Evolutionary conservation across 257 asterid genomes (phyloP).

Genomic region (Penstemon davidsonii): DNA sequence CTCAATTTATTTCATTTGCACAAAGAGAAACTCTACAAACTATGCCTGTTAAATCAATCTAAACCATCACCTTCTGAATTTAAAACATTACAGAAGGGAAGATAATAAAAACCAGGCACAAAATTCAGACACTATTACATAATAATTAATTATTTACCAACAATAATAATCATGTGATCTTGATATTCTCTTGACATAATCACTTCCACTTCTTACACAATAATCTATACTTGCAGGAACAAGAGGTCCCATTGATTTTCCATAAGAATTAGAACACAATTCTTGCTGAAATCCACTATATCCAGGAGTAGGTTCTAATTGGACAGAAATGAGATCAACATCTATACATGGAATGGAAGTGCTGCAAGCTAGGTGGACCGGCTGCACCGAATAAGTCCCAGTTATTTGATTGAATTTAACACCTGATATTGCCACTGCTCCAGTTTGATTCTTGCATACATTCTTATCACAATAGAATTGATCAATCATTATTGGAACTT

Average conservation of each 20-base stretch:
- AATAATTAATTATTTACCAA: conserved; percentile 3
- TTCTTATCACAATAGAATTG: conserved; percentile 75
- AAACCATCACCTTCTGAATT: conserved; percentile 41
- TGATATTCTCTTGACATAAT: conserved; percentile 48
- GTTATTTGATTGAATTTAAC: conserved; percentile 50
- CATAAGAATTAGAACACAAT: conserved; percentile 68
- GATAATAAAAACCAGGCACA: conserved; percentile 24
- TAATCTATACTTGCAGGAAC: conserved; percentile 60
- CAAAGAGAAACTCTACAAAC: conserved; percentile 17
- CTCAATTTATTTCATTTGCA: conserved; percentile 24
- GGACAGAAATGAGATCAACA: conserved; percentile 47
- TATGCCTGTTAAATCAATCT: conserved; percentile 6
- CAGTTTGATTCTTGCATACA: conserved; percentile 66
- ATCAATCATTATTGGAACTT: conserved; percentile 70
- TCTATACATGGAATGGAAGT: conserved; percentile 60
- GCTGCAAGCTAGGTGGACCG: conserved; percentile 81
- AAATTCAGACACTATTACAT: not conserved
- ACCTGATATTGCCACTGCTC: conserved; percentile 67
- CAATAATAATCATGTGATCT: conserved; percentile 60
- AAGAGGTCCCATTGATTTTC: conserved; percentile 57
- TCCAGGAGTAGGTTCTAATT: conserved; percentile 39
- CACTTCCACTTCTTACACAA: conserved; percentile 64
- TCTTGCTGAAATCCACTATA: conserved; percentile 34
- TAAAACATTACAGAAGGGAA: conserved; percentile 37
- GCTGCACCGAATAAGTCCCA: conserved; percentile 65